phyloP scores from a whole-genome alignment of 2,329 filamentous ascomycete genomes.

The Monosporascus sp. region DNA sequence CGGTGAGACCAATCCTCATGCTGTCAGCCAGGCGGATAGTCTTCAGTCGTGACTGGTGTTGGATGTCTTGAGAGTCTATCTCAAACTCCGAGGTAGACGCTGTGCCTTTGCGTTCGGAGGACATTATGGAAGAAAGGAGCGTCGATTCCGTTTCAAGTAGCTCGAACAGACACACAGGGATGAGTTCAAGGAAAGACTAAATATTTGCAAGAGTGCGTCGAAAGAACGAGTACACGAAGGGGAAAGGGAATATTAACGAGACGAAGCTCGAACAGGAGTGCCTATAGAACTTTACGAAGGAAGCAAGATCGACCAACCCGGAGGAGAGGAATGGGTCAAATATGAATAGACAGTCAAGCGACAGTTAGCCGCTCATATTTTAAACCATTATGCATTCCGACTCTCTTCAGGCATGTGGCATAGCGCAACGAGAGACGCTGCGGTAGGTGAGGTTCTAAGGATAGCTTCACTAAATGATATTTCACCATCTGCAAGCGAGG shows the following conservation, averaged over 20 bases:
- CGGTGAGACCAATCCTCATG: constrained; percentile 41
- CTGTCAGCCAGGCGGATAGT: constrained; percentile 36
- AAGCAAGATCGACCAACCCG: constrained; percentile 8
- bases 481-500: constrained; percentile 2
- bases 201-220: constrained; percentile 9
- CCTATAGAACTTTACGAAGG: constrained; percentile 11
- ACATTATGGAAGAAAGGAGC: constrained; percentile 17
- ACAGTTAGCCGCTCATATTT: constrained; percentile 11
- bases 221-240: constrained; percentile 7
- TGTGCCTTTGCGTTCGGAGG: constrained; percentile 33
- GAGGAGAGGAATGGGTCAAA: constrained; percentile 8
- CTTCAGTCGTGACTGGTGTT: constrained; percentile 30
- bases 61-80: constrained; percentile 36
- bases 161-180: constrained; percentile 1
- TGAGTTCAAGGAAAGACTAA: constrained; percentile 4
- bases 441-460: constrained; percentile 2
- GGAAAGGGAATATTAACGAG: constrained; percentile 6
- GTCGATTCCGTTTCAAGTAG: constrained; percentile 6
- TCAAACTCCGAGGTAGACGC: constrained; percentile 44
- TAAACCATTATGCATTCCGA: constrained; percentile 6
- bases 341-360: constrained; percentile 16
- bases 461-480: constrained; percentile 2
- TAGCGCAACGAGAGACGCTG: neutral
- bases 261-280: constrained; percentile 6
- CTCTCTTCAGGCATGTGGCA: constrained; percentile 4